A percentile compares a stretch with the other conserved stretches of the same genome.
These are phyloP conservation scores for Diplodia intermedia DNA, from an alignment of 2,329 filamentous ascomycete species.

Conservation along the genomic window DNA sequence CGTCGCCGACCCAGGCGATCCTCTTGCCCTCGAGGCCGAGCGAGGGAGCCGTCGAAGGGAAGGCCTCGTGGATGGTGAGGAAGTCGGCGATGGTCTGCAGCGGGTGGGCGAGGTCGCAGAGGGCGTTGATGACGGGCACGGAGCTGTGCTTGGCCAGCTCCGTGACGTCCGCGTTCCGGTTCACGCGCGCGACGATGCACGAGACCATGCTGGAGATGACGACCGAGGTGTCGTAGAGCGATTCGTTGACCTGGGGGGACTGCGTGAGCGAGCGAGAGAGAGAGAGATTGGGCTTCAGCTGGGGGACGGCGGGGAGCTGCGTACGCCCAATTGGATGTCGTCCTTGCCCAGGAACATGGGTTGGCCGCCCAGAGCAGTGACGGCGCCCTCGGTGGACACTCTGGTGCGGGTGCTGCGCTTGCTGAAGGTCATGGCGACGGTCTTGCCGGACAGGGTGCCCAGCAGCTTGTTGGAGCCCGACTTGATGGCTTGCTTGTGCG, in stretches of 20 bases:
- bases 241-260: conserved; percentile 77
- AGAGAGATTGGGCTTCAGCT: no score
- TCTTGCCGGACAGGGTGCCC: conserved; percentile 72
- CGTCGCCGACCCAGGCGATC: conserved; percentile 94
- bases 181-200: conserved; percentile 59
- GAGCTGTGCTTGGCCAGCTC: conserved; percentile 56
- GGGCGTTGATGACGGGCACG: conserved; percentile 61
- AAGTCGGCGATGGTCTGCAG: conserved; percentile 95
- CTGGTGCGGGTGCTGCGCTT: conserved; percentile 94
- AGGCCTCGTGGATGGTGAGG: conserved; percentile 83
- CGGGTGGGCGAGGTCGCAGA: conserved; percentile 91
- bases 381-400: conserved; percentile 89
- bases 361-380: conserved; percentile 86
- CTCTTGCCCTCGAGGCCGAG: conserved; percentile 83
- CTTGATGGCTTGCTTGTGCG: conserved; percentile 80
- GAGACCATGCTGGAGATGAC: conserved; percentile 81
- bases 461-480: conserved; percentile 66
- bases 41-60: conserved; percentile 56
- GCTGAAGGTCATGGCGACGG: conserved; percentile 94
- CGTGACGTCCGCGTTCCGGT: conserved; percentile 59
- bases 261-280: conserved; percentile 30
- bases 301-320: conserved; percentile 39
- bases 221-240: conserved; percentile 86
- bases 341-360: conserved; percentile 96
- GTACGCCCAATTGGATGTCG: conserved; percentile 91